phyloP scores from a whole-genome alignment of 2,329 filamentous ascomycete genomes.

The Trichoderma afroharzianum region DNA sequence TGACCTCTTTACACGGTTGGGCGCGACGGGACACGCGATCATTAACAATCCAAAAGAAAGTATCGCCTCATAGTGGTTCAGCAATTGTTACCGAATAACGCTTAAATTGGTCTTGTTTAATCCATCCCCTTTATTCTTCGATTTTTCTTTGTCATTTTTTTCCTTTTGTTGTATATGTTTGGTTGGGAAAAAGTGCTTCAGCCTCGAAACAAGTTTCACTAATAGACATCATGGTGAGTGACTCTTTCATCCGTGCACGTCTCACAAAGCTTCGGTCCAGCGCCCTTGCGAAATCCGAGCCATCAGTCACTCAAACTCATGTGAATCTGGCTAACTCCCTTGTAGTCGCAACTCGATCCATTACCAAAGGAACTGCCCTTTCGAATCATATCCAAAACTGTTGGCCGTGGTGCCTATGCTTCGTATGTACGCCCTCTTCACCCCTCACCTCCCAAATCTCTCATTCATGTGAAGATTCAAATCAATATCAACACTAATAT shows the following conservation, averaged over 20 bases:
- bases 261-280: not conserved
- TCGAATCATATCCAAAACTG: conserved; percentile 91
- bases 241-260: not conserved
- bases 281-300: not conserved
- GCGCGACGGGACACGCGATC: conserved; percentile 23
- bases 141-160: not conserved
- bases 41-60: not conserved
- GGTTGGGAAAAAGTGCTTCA: not conserved
- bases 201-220: not conserved
- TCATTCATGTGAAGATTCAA: not conserved
- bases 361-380: conserved; percentile 84
- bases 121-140: not conserved
- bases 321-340: conserved; percentile 28
- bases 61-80: not conserved
- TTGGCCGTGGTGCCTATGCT: conserved; percentile 94
- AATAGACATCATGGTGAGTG: conserved; percentile 15
- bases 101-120: not conserved
- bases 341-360: conserved; percentile 83
- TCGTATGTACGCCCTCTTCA: conserved; percentile 57
- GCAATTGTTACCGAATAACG: not conserved
- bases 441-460: not conserved
- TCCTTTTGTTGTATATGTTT: not conserved
- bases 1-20: conserved; percentile 36
- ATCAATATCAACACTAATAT: conserved; percentile 15
- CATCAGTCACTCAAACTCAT: not conserved